A percentile compares a stretch with the other conserved stretches of the same genome.
Evolutionary conservation across 1,284 basidiomycete species (phyloP).

Genomic region (Laetiporus sulphureus): DNA sequence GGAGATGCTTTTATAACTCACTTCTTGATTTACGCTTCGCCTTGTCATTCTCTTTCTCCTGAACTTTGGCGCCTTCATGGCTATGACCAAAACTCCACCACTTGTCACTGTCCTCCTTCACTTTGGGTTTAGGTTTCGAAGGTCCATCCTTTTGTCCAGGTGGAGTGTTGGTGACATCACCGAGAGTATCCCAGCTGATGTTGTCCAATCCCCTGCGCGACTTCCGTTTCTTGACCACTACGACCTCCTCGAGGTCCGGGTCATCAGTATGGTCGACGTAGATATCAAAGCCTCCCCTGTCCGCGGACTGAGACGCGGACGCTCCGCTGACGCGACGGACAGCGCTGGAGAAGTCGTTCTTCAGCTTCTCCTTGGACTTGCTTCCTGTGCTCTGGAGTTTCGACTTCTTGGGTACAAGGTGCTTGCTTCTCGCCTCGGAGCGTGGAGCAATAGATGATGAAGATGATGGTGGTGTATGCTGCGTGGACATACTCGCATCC

Average conservation of each 20-base stretch:
- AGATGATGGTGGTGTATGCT: conserved; percentile 23
- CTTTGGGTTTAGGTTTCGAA: conserved; percentile 47
- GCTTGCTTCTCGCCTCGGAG: conserved; percentile 33
- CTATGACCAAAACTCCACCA: conserved; percentile 77
- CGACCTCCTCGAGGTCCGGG: conserved; percentile 58
- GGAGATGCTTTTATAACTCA: too few species aligned
- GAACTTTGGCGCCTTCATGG: conserved; percentile 48
- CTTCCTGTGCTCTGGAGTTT: conserved; percentile 49
- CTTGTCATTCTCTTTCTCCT: conserved; percentile 35
- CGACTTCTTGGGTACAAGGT: conserved; percentile 70
- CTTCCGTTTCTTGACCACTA: conserved; percentile 77
- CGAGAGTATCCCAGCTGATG: conserved; percentile 48
- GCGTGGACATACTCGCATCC: conserved; percentile 22
- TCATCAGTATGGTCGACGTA: conserved; percentile 64
- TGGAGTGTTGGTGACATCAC: conserved; percentile 58
- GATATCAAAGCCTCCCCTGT: conserved; percentile 56
- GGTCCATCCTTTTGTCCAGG: conserved; percentile 18
- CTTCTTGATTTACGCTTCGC: conserved; percentile 35
- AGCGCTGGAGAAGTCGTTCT: conserved; percentile 55
- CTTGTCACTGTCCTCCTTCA: conserved; percentile 55
- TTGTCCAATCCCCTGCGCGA: conserved; percentile 55
- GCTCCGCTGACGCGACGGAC: conserved; percentile 45
- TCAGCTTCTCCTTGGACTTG: conserved; percentile 25
- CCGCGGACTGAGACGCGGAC: conserved; percentile 31
- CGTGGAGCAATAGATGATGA: conserved; percentile 29